Base-by-base conservation (phyloP, 306 rosid genomes). In the Herpetospermum pedunculosum region DNA sequence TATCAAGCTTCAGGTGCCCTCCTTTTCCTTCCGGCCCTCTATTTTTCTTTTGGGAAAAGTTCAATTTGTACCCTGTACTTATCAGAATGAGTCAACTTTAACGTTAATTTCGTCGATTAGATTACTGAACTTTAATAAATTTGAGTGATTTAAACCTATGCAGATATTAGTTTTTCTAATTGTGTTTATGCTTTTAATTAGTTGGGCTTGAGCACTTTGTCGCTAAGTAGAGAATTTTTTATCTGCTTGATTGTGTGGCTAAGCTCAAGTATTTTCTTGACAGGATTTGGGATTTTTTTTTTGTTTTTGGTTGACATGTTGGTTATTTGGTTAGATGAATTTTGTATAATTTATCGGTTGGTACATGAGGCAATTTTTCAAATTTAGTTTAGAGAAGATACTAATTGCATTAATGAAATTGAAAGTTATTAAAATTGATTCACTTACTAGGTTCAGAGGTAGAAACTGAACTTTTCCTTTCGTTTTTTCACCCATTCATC, bases 1-100 rank as follows among this genome's bases (percentile, higher is more conserved):
- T 77, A 83, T 94, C 75, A 88, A 85, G 80, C 95, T 91, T 44
- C 84, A 80, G 67, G 98, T 89, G 12, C 30, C 25, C 23, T 15
- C 7, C 16, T 35, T 15, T 18, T n/a, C 12, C 14, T 29, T 40
- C 28, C 13, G 52, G 10, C 16, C 35, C 26, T 41, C 48, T 26
- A 37, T 14, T 8, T 65, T 12, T 65, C 44, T 16, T 35, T 38
- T 29, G 23, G 40, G 13, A 29, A 14, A 29, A 58, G 21, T 58
- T 58, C 23, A 8, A 29, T 29, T 15, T 15, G 11, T 30, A 29
- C 40, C 65, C 65, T 58, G 30, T 8, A 58, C 12, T 58, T 58
- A 14, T 3, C 23, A 0, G 19, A 14, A 58, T 58, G 21, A 0
- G 32, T 28, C 19, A 57, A 57, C 14, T 25, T 12, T 11, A 57